Evolutionary conservation across 2,329 filamentous ascomycete species (phyloP).

Genomic region (Botrytis galanthina): DNA sequence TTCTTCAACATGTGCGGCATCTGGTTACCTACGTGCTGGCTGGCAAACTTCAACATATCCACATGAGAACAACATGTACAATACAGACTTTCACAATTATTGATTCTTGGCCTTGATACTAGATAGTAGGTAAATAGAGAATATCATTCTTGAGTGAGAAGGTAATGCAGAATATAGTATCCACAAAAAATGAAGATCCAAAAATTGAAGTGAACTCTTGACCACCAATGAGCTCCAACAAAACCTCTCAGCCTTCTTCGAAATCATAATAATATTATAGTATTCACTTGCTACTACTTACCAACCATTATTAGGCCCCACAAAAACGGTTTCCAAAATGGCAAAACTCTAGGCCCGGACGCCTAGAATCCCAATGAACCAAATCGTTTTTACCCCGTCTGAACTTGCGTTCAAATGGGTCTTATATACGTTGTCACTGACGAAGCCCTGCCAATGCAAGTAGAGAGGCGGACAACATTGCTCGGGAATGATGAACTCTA

Average conservation of each 20-base stretch:
- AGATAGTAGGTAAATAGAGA: background rate
- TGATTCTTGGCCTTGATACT: background rate
- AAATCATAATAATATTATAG: background rate
- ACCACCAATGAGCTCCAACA: background rate
- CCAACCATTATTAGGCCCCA: background rate
- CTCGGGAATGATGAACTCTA: background rate
- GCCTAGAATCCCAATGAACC: background rate
- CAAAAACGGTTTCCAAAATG: background rate
- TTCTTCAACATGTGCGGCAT: background rate
- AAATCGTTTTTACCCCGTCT: background rate
- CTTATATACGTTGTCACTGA: background rate
- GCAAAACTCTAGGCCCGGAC: background rate
- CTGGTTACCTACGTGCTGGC: background rate
- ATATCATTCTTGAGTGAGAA: background rate
- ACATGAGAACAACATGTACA: background rate
- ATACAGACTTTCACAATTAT: background rate
- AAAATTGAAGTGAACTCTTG: background rate
- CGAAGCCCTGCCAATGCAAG: background rate
- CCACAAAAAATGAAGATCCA: background rate
- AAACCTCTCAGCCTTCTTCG: background rate
- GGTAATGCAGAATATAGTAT: background rate
- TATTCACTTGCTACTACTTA: background rate
- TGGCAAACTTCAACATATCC: background rate
- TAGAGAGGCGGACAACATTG: background rate
- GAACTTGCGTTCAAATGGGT: background rate